Base-by-base conservation (phyloP, 192 early-diverging fungal genomes). In the Coemansia sp. region DNA sequence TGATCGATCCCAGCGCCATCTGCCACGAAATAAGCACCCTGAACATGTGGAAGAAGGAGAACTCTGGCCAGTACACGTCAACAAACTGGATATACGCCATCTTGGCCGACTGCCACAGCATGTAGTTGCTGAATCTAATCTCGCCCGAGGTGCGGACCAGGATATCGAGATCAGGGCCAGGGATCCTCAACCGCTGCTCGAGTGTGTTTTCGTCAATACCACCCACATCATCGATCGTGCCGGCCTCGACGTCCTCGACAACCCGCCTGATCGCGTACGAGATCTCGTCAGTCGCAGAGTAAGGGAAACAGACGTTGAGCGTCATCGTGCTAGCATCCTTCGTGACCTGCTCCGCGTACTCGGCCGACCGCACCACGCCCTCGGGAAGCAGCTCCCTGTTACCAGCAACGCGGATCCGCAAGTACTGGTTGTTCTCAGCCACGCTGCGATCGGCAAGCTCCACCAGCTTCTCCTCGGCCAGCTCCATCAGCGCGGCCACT, bases 61-160 rank as follows among this genome's bases (percentile, higher is more conserved):
- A 99, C 54, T 98, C 94, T 8, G 98, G 98, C 98, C 98, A 99
- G 51, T 88, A 88, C 15, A 90, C 90, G 40, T 94, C 84, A 15
- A 97, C 86, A 83, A 98, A 99, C 57, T 94, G 90, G 41, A 97
- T 88, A 26, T 92, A 89, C 39, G 90, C 90, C 52, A 82, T 72
- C 45, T 87, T 86, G 40, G 88, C 71, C 12, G 78, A 67, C 85
- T 99, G 94, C 93, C 94, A 97, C 37, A 99, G 79, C 83, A 97
- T 79, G 82, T 93, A 99, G 76, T 98, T 97, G 71, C 93, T 95
- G 55, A 99, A 85, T 4, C 98, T 84, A 13, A 92, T 90, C 75
- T 99, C 95, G n/a, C 95, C 96, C 7, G 93, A 95, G 0, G 98
- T 99, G 45, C 98, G 87, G 48, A 99, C 86, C 42, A 97, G 72